Base-by-base conservation (phyloP, 371 early-diverging fungal species). In the Rhizopus arrhizus region DNA sequence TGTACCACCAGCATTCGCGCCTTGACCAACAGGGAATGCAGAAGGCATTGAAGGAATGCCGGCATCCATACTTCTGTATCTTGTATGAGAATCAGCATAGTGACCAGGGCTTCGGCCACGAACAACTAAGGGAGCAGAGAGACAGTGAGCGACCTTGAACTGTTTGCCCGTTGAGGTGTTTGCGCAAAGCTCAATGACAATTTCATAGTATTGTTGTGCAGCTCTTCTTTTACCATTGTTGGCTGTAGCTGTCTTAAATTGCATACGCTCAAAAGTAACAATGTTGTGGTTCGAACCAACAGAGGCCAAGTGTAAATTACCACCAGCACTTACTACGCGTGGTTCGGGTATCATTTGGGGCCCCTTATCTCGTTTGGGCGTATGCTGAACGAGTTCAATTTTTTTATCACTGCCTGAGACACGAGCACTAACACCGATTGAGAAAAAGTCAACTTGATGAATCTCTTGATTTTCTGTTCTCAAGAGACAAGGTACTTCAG, bases 181-280 rank as follows among this genome's bases (percentile, higher is more conserved):
- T 5, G 90, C 93, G 61, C 75, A 83, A 16, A 93, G 70, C 47
- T 86, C 85, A 0, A 92, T 75, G 41, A 80, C 70, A 53, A 93
- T 69, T 42, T 87, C 81, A 68, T 92, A 92, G 72, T 92, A 94
- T 70, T 95, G 96, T 65, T 95, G 95, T 0, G 93, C 90, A 33
- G 93, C 91, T 22, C 82, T 77, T 57, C 93, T 85, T 66, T 90
- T 90, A 45, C 92, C 93, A 62, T 93, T 95, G 73, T 94, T 95
- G 57, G 93, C 93, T 0, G 96, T 96, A 13, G 96, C 93, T 0
- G 90, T 86, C 72, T 94, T 95, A 84, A 96, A 96, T 76, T 96
- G 96, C 41, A 96, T 77, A 10, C 96, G 89, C 65, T 96, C 95
- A 76, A 92, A 96, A 4, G 89, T 88, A 3, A 84, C 87, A 5